Evolutionary conservation across 176 grass and related monocot species (phyloP), one percentile per base, ranked within the genome.

Genomic region (Cenchrus americanus): DNA sequence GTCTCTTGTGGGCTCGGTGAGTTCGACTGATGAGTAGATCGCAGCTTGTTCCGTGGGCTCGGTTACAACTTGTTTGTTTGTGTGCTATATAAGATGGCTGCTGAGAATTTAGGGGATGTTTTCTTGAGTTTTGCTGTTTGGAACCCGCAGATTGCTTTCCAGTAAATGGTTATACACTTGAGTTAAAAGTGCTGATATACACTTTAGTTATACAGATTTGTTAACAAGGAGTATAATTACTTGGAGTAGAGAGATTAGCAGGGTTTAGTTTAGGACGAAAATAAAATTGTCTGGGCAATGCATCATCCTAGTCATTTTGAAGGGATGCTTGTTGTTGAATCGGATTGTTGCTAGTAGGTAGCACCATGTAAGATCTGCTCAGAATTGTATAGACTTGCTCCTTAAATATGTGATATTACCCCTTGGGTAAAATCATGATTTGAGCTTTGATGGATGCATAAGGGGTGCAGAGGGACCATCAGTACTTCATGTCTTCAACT

Each of bases 291-390:
- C 37, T 68, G 40, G 53, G 43, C 19, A 62, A 62, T 79, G 52
- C 24, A 73, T 50, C 2, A 75, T 68, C 14, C 42, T 26, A 73
- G 17, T 24, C 66, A 72, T 58, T 26, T 19, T n/a, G 69, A 80
- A 76, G 30, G 23, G 41, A 62, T 86, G 40, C 26, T 59, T 72
- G 77, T 80, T 84, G 48, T n/a, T 58, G 19, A 85, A 59, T 24
- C 27, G 64, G 55, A 19, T 64, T 21, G 66, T 40, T 22, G 32
- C 8, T 8, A 44, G 30, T 66, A 34, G 30, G 14, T 17, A 18
- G 63, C 15, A 30, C 30, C 0, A 6, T 34, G 30, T 37, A 14
- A 65, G 26, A 11, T 53, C 77, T 85, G 61, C 26, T 13, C 78
- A 41, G 24, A 41, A 59, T 51, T 64, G 30, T 26, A 17, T 13